phyloP scores from a whole-genome alignment of 257 asterid species.

The Fraxinus excelsior region DNA sequence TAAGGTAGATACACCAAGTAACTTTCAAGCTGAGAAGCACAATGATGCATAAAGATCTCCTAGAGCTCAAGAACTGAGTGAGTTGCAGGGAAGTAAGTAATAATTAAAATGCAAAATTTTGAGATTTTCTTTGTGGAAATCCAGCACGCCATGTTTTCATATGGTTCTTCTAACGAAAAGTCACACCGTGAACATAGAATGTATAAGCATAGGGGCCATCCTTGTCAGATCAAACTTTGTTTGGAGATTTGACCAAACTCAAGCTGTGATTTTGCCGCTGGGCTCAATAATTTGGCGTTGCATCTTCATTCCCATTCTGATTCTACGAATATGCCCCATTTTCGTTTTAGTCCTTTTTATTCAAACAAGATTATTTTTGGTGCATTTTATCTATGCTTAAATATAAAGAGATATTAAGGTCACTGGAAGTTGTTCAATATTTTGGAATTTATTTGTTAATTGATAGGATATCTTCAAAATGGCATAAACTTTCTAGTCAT shows the following conservation, averaged over 20 bases:
- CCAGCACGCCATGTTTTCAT: background rate
- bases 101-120: background rate
- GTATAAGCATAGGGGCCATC: background rate
- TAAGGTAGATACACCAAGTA: background rate
- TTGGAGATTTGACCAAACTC: background rate
- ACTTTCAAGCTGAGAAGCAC: background rate
- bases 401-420: background rate
- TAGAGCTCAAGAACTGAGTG: background rate
- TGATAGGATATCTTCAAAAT: background rate
- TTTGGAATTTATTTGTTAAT: background rate
- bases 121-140: background rate
- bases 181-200: background rate
- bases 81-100: background rate
- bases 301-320: background rate
- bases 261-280: background rate
- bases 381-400: background rate
- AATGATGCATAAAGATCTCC: background rate
- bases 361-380: background rate
- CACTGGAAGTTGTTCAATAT: background rate
- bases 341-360: background rate
- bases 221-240: background rate
- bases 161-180: background rate
- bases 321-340: background rate
- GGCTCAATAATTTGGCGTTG: background rate
- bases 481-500: slow-evolving; percentile 2